phyloP scores from a whole-genome alignment of 345 rosid species.

The Mallotus nudiflorus region DNA sequence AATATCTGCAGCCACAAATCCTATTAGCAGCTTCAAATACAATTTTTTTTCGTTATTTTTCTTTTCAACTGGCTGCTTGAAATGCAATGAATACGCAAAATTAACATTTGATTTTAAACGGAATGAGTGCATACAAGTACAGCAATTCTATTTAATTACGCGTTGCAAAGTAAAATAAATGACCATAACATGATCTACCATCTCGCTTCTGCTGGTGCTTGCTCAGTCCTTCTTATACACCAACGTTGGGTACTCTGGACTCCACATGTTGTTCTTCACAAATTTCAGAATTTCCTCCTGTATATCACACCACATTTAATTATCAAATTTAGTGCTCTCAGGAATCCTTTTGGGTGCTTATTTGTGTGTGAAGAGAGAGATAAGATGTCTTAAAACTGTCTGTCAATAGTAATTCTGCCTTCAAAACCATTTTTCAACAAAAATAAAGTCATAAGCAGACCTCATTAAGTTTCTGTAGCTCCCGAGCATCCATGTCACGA shows the following conservation, averaged over 20 bases:
- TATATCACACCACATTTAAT: not conserved
- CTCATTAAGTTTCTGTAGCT: constrained; percentile 54
- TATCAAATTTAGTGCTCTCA: too few species aligned
- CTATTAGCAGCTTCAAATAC: too few species aligned
- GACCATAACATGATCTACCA: not conserved
- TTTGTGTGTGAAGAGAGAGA: not conserved
- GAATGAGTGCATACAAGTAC: too few species aligned
- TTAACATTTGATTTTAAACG: too few species aligned
- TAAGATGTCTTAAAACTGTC: too few species aligned
- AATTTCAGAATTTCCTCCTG: constrained; percentile 71
- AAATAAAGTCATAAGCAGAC: constrained; percentile 30
- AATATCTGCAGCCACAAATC: too few species aligned
- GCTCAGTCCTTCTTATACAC: constrained; percentile 58
- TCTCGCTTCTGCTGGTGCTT: not conserved
- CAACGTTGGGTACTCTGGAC: constrained; percentile 77
- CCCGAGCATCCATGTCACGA: constrained; percentile 77
- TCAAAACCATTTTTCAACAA: too few species aligned
- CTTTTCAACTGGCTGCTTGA: too few species aligned
- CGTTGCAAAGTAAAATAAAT: not conserved
- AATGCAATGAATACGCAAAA: too few species aligned
- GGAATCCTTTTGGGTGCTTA: too few species aligned
- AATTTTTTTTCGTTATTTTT: too few species aligned
- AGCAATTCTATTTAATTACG: constrained; percentile 5
- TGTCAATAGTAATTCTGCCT: too few species aligned
- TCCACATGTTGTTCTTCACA: constrained; percentile 90